These are phyloP conservation scores for Fusarium ramigenum DNA, from an alignment of 2,329 filamentous ascomycete species.

Conservation along the genomic window DNA sequence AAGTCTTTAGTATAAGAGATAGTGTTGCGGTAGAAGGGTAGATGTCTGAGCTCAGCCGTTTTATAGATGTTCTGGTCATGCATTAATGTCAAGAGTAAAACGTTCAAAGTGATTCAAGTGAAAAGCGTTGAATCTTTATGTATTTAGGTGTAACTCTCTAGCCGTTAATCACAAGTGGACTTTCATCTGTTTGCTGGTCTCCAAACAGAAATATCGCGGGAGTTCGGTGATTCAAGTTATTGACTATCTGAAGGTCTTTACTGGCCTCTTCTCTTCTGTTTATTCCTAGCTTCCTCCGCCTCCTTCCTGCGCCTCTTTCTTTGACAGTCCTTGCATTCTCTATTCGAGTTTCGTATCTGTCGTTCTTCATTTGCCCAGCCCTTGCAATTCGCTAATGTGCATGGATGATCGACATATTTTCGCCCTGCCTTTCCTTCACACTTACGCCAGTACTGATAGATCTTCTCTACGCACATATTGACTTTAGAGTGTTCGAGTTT, in stretches of 20 bases:
- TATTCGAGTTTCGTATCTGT: background rate
- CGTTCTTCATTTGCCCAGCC: background rate
- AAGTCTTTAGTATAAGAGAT: accelerated
- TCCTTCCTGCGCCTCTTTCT: background rate
- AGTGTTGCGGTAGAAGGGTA: background rate
- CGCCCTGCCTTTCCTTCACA: background rate
- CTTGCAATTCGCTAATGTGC: background rate
- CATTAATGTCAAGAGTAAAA: background rate
- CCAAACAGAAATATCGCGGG: background rate
- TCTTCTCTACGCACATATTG: background rate
- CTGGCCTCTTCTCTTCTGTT: background rate
- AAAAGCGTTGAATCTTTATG: background rate
- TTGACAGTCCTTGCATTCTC: background rate
- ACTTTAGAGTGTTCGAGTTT: accelerated
- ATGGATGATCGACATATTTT: background rate
- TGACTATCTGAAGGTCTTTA: no score
- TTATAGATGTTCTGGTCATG: background rate
- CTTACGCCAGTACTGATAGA: background rate
- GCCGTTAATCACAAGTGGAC: no score
- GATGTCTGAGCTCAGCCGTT: background rate
- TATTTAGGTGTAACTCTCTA: no score
- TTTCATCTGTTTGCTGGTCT: accelerated
- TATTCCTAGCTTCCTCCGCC: background rate
- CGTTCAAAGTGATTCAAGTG: background rate
- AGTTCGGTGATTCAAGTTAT: background rate